Percentiles rank a stretch among this genome's conserved stretches.
Conservation (phyloP, 192 early-diverging fungal genomes). For the Coemansia sp. region DNA sequence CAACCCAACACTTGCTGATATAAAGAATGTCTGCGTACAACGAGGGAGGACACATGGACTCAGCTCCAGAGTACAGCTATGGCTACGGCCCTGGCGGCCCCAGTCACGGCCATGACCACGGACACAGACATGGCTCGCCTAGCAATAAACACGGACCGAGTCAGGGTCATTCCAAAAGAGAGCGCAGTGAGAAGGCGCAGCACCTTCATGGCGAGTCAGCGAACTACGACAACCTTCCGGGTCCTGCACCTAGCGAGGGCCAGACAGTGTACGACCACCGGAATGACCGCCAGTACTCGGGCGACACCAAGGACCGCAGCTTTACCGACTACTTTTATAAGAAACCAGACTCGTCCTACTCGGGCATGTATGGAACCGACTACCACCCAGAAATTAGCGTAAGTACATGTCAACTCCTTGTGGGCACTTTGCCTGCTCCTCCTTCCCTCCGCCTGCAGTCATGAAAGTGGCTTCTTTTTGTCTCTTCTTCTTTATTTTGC, state of each 20-base stretch:
- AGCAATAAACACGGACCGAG: not conserved
- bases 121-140: not conserved
- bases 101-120: not conserved
- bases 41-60: constrained; percentile 7
- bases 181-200: constrained; percentile 7
- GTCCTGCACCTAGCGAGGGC: not conserved
- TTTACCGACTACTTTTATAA: constrained; percentile 44
- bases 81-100: not conserved
- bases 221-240: constrained; percentile 15
- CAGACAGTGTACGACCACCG: constrained; percentile 4
- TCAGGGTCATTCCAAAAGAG: not conserved
- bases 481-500: too few species aligned
- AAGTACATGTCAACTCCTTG: constrained; percentile 9
- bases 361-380: constrained; percentile 34
- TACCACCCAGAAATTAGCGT: constrained; percentile 42
- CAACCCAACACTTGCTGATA: not conserved
- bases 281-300: not conserved
- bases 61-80: constrained; percentile 2
- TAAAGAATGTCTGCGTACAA: not conserved
- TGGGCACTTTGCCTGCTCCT: not conserved
- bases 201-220: constrained; percentile 17
- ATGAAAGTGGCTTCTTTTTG: too few species aligned
- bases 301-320: constrained; percentile 5
- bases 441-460: too few species aligned
- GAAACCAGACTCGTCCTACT: constrained; percentile 28